Evolutionary conservation across 2,329 filamentous ascomycete species (phyloP).

Genomic region (Pezicula neosporulosa): DNA sequence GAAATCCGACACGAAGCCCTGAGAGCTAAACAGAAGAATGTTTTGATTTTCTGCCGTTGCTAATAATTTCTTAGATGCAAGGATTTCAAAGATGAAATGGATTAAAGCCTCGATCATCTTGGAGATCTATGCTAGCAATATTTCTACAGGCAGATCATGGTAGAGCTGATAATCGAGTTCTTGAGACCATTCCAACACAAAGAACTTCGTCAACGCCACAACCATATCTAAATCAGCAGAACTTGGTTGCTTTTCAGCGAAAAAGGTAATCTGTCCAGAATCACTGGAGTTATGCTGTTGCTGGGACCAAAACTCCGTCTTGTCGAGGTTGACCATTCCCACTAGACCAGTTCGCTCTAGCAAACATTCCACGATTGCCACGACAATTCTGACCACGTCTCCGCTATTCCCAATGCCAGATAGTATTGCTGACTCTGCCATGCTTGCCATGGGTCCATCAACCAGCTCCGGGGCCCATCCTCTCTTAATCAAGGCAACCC

Average conservation of each 20-base stretch:
- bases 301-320: too few species aligned
- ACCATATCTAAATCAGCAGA: background rate
- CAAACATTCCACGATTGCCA: slow-evolving; percentile 22
- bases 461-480: slow-evolving; percentile 28
- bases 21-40: too few species aligned
- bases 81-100: too few species aligned
- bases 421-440: slow-evolving; percentile 26
- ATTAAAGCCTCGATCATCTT: too few species aligned
- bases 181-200: slow-evolving; percentile 31
- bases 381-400: slow-evolving; percentile 28
- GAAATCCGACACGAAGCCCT: too few species aligned
- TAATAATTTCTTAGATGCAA: too few species aligned
- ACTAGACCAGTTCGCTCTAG: background rate
- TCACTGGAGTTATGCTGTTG: too few species aligned
- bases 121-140: too few species aligned
- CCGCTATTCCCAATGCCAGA: slow-evolving; percentile 28
- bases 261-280: too few species aligned
- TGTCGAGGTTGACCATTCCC: background rate
- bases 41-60: too few species aligned
- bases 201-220: slow-evolving; percentile 28
- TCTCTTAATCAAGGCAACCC: slow-evolving; percentile 10
- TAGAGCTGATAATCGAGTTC: slow-evolving; percentile 34
- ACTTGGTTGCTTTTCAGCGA: too few species aligned
- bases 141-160: slow-evolving; percentile 24
- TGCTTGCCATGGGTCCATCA: slow-evolving; percentile 23